A percentile compares a stretch with the other conserved stretches of the same genome.
Conservation (phyloP, 2,329 filamentous ascomycete species). For the Colletotrichum acutatum region DNA sequence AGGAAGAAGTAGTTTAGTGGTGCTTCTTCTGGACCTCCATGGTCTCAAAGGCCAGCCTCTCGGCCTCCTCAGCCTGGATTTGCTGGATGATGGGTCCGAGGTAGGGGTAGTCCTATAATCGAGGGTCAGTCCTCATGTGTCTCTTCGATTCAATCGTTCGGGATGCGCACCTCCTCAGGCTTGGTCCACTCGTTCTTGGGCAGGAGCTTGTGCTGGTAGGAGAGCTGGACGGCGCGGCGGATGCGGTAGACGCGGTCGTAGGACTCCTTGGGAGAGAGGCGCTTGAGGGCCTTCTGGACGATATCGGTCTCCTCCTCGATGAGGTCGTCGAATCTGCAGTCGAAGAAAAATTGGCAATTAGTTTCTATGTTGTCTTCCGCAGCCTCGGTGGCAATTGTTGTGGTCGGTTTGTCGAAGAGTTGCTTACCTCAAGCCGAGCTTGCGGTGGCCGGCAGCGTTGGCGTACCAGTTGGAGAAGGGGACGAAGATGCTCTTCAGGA, state of each 20-base stretch:
- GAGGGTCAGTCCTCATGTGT: conserved; percentile 23
- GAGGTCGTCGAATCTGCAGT: conserved; percentile 86
- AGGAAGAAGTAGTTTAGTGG: conserved; percentile 36
- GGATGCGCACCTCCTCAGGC: conserved; percentile 58
- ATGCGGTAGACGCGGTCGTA: conserved; percentile 99
- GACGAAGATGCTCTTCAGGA: conserved; percentile 81
- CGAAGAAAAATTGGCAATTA: background rate
- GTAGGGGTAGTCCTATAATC: conserved; percentile 63
- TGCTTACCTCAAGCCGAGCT: conserved; percentile 87
- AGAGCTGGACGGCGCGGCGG: conserved; percentile 89
- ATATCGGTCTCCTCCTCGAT: conserved; percentile 91
- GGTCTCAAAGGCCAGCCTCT: conserved; percentile 64
- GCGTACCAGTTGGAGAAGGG: conserved; percentile 90
- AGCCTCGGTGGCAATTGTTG: background rate
- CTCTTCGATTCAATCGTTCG: background rate
- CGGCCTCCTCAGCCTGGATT: conserved; percentile 60
- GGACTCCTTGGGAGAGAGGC: conserved; percentile 87
- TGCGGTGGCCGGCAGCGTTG: conserved; percentile 90
- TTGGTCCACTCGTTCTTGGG: conserved; percentile 72
- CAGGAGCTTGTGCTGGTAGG: conserved; percentile 71
- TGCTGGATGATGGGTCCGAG: conserved; percentile 63
- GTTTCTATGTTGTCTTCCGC: background rate
- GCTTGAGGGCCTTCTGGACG: conserved; percentile 89
- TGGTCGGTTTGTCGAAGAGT: background rate
- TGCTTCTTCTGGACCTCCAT: conserved; percentile 62